A percentile compares a stretch with the other conserved stretches of the same genome.
phyloP scores from a whole-genome alignment of 2,329 filamentous ascomycete species.

The Fusarium illudens region DNA sequence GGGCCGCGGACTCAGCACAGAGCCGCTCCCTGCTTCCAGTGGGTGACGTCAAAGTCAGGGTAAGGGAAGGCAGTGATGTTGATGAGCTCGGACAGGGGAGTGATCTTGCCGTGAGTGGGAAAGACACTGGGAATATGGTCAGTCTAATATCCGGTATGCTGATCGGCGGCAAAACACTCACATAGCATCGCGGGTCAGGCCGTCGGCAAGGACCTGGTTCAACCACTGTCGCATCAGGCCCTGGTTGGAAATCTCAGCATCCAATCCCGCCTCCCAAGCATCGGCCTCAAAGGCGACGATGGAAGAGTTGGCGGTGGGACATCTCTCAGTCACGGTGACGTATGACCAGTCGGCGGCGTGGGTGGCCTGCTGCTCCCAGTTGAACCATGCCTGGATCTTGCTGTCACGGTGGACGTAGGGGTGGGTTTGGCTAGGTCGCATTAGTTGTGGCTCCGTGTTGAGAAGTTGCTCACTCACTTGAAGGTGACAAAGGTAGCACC shows the following conservation, averaged over 20 bases:
- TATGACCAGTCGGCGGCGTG: constrained; percentile 13
- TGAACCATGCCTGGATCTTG: constrained; percentile 13
- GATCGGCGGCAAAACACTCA: background rate
- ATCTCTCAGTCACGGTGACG: background rate
- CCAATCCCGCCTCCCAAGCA: constrained; percentile 9
- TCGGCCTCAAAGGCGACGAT: constrained; percentile 8
- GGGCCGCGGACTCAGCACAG: background rate
- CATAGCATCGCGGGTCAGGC: background rate
- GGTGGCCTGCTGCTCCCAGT: constrained; percentile 6
- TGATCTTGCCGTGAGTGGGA: constrained; percentile 3
- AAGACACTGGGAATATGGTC: background rate
- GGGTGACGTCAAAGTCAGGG: constrained; percentile 5
- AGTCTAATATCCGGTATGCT: background rate
- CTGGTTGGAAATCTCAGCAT: constrained; percentile 1
- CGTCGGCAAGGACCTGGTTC: constrained; percentile 1
- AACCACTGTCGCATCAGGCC: constrained; percentile 14
- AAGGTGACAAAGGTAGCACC: constrained; percentile 4
- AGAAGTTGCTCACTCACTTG: background rate
- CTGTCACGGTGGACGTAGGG: constrained; percentile 7
- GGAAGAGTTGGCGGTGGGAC: background rate
- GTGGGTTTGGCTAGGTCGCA: background rate
- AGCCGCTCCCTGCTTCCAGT: constrained; percentile 2
- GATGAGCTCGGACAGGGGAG: constrained; percentile 1
- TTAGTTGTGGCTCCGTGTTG: background rate
- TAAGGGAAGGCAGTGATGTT: constrained; percentile 8